Percentiles rank a stretch among this genome's conserved stretches.
Evolutionary conservation across 306 rosid species (phyloP).

Genomic region (peach (Prunus persica)): DNA sequence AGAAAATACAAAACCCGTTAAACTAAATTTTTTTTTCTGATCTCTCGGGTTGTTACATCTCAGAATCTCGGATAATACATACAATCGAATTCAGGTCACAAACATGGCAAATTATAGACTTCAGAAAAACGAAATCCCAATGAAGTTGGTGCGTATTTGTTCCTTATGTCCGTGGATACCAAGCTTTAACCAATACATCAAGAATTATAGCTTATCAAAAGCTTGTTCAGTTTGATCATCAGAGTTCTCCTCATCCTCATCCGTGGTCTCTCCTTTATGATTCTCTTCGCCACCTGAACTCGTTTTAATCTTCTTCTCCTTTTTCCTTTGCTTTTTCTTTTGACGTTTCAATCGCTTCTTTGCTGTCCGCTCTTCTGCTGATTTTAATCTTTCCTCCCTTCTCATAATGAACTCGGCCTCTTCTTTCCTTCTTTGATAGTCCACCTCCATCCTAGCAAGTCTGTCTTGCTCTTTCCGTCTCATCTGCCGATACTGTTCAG

Average conservation of each 20-base stretch:
- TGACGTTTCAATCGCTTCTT: conserved; percentile 84
- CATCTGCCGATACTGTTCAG: conserved; percentile 84
- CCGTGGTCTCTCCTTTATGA: conserved; percentile 58
- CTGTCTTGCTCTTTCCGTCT: conserved; percentile 96
- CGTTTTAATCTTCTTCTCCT: conserved; percentile 58
- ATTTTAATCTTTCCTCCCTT: conserved; percentile 84
- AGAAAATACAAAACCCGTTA: not conserved
- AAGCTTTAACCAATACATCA: not conserved
- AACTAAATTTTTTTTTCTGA: not conserved
- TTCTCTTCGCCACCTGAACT: conserved; percentile 47
- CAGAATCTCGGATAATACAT: not conserved
- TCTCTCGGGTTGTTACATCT: not conserved
- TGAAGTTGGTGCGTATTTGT: not conserved
- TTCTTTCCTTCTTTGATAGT: conserved; percentile 79
- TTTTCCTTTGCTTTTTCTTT: conserved; percentile 80
- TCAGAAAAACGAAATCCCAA: not conserved
- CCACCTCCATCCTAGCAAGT: conserved; percentile 86
- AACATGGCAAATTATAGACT: not conserved
- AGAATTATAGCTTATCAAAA: not conserved
- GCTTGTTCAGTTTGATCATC: conserved; percentile 38
- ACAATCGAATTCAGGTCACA: not conserved
- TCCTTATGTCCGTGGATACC: not conserved
- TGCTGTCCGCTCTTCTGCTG: conserved; percentile 81
- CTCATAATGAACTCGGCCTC: conserved; percentile 65
- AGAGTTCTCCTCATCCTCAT: conserved; percentile 46